Conservation (phyloP, 805 yeast species). For the Sungouiella thailandica region DNA sequence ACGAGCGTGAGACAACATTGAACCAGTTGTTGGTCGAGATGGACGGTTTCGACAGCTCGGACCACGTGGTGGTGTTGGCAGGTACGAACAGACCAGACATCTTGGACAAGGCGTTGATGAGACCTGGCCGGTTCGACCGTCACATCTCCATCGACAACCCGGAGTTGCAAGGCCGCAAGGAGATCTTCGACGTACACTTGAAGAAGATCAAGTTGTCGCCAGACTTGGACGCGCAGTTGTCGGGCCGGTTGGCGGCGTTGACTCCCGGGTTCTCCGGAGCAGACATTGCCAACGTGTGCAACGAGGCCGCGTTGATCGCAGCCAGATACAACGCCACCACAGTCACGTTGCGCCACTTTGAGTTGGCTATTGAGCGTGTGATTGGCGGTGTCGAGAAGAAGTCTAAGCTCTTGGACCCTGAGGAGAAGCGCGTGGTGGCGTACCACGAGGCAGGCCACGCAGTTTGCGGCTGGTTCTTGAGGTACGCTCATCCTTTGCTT, state of each 20-base stretch:
- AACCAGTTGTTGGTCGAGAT: slow-evolving; percentile 91
- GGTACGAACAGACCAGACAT: slow-evolving; percentile 95
- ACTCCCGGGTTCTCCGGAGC: slow-evolving; percentile 98
- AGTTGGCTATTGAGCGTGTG: slow-evolving; percentile 89
- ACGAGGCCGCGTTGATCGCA: slow-evolving; percentile 91
- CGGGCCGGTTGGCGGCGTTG: slow-evolving; percentile 83
- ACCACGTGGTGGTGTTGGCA: slow-evolving; percentile 89
- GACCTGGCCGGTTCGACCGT: slow-evolving; percentile 95
- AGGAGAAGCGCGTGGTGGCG: slow-evolving; percentile 82
- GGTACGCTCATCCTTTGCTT: slow-evolving; percentile 83
- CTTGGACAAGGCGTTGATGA: slow-evolving; percentile 79
- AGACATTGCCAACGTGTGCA: slow-evolving; percentile 90
- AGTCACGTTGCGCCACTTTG: slow-evolving; percentile 73
- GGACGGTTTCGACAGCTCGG: slow-evolving; percentile 89
- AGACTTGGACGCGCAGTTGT: slow-evolving; percentile 49
- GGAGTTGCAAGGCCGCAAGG: slow-evolving; percentile 84
- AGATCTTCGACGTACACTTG: slow-evolving; percentile 78
- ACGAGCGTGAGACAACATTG: slow-evolving; percentile 89
- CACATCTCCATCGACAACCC: slow-evolving; percentile 85
- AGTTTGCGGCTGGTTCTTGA: slow-evolving; percentile 88
- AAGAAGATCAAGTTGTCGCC: slow-evolving; percentile 47
- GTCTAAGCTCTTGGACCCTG: slow-evolving; percentile 69
- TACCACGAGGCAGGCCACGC: slow-evolving; percentile 98
- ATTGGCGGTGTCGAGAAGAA: slow-evolving; percentile 92
- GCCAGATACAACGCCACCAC: slow-evolving; percentile 66